Conservation (phyloP, 805 yeast species). For the Hanseniaspora clermontiae region DNA sequence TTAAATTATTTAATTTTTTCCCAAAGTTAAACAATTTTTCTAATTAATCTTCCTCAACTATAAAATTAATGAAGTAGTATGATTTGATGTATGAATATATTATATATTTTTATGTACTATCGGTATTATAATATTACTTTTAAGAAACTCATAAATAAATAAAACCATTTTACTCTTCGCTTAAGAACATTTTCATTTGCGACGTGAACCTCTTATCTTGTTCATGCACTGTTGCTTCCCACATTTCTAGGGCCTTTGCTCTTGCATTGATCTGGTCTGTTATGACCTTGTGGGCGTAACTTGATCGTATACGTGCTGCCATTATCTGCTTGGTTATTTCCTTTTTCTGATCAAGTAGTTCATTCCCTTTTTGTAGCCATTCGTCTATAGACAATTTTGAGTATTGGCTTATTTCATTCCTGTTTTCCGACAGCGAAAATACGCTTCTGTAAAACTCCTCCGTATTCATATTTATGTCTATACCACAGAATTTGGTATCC, state of each 20-base stretch:
- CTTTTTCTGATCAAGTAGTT: constrained; percentile 27
- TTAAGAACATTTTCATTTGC: not conserved
- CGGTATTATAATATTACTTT: constrained; percentile 9
- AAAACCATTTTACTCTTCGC: not conserved
- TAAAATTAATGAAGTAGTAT: constrained; percentile 17
- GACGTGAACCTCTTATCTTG: not conserved
- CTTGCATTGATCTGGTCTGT: constrained; percentile 30
- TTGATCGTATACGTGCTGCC: constrained; percentile 30
- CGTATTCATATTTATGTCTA: not conserved
- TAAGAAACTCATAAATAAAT: constrained; percentile 7
- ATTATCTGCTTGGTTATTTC: constrained; percentile 28
- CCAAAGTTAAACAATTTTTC: constrained; percentile 12
- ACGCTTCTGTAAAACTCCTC: constrained; percentile 16
- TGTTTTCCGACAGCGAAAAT: constrained; percentile 18
- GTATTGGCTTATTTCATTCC: constrained; percentile 19
- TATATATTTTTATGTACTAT: constrained; percentile 1
- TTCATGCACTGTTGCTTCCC: constrained; percentile 16
- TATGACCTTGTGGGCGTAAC: constrained; percentile 30
- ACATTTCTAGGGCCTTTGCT: constrained; percentile 26
- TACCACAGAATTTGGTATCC: not conserved
- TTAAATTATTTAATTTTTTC: constrained; percentile 30
- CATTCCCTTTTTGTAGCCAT: constrained; percentile 32
- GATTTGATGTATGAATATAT: not conserved
- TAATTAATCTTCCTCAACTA: constrained; percentile 16
- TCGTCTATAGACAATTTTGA: constrained; percentile 22